Evolutionary conservation across 2,329 filamentous ascomycete genomes (phyloP).

Genomic region (Fusarium chuoi): DNA sequence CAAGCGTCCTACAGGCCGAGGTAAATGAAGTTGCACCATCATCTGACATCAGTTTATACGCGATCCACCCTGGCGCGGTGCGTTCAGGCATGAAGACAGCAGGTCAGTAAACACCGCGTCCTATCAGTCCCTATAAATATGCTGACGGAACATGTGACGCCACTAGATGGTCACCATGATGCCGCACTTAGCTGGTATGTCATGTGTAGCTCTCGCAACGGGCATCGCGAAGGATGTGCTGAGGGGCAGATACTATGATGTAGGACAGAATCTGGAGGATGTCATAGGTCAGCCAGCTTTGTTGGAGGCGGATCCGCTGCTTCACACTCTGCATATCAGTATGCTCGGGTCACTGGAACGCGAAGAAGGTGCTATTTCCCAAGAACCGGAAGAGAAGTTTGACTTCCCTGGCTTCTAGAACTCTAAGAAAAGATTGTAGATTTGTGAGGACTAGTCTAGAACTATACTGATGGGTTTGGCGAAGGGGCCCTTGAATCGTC

Average conservation of each 20-base stretch:
- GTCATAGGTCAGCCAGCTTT: accelerated
- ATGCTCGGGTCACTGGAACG: not conserved
- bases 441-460: no score
- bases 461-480: not conserved
- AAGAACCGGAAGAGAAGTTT: not conserved
- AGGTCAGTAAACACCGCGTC: not conserved
- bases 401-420: not conserved
- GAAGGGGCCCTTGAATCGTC: not conserved
- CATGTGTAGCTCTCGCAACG: not conserved
- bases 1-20: not conserved
- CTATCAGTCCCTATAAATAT: accelerated
- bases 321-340: not conserved
- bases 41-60: not conserved
- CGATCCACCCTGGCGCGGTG: not conserved
- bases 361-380: not conserved
- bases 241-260: not conserved
- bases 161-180: not conserved
- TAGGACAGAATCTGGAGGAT: not conserved
- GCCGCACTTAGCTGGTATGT: not conserved
- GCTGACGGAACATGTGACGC: accelerated
- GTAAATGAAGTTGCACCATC: not conserved
- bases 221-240: not conserved
- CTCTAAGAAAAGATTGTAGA: no score
- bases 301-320: not conserved
- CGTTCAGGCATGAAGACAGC: not conserved